Conservation (phyloP, 1,284 basidiomycete genomes). For the Anthracocystis walkeri region DNA sequence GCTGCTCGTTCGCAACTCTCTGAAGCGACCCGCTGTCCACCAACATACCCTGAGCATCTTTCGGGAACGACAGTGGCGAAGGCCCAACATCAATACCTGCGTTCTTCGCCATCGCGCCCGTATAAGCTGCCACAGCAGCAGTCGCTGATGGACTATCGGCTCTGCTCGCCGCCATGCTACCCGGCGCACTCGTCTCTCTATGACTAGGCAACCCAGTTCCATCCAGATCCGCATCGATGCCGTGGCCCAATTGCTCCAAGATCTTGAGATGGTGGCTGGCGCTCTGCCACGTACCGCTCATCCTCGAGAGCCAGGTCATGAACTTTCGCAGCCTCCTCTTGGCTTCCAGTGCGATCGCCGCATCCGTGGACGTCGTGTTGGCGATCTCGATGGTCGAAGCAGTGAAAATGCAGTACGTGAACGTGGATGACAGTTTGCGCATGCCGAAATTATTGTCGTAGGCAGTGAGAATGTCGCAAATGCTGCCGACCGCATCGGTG, state of each 20-base stretch:
- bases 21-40: neutral
- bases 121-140: constrained; percentile 8
- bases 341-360: constrained; percentile 34
- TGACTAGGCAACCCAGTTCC: constrained; percentile 46
- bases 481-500: constrained; percentile 49
- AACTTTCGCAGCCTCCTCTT: constrained; percentile 51
- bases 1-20: neutral
- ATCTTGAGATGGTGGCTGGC: constrained; percentile 53
- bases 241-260: constrained; percentile 48
- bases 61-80: constrained; percentile 10
- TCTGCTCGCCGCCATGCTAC: constrained; percentile 12
- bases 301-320: constrained; percentile 51
- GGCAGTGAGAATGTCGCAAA: constrained; percentile 48
- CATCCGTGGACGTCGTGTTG: constrained; percentile 57
- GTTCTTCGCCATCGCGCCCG: constrained; percentile 9
- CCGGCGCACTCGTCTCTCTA: constrained; percentile 18
- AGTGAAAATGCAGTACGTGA: constrained; percentile 60
- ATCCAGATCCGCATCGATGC: constrained; percentile 50
- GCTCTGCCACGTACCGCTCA: constrained; percentile 47
- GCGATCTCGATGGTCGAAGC: constrained; percentile 59
- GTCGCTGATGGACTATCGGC: constrained; percentile 28
- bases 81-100: constrained; percentile 5
- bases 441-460: constrained; percentile 56
- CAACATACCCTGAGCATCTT: constrained; percentile 8
- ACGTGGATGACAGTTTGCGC: constrained; percentile 48